Evolutionary conservation across 2,329 filamentous ascomycete genomes (phyloP), one percentile per base, ranked within the genome.

Genomic region (Akanthomyces muscarius): DNA sequence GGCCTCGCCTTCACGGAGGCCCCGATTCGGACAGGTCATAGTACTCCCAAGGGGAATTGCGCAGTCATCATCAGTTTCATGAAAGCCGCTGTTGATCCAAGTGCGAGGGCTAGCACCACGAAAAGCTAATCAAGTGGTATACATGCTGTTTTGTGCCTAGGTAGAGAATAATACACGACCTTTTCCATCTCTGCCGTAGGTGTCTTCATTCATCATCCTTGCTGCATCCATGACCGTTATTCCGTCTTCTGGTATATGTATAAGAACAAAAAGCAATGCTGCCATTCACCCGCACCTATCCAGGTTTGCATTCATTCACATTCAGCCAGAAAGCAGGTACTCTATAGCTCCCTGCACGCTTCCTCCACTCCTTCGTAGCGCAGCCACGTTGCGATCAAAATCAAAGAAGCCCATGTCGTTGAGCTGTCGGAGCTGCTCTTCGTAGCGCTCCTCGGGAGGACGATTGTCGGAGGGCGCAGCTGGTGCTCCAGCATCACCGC

Each of bases 351-450:
- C 95, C 74, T 98, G 92, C 47, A 98, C 95, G 73, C 91, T 97
- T 13, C 95, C 95, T 10, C 95, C 95, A 65, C 91, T 91, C 70
- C 94, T 85, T 75, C 94, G 84, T 71, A 99, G 78, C 5, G 95
- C 95, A 62, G 90, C 87, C 38, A 99, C 86, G 69, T 99, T 99
- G 69, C 90, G 81, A 59, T 99, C 94, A 72, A 98, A 99, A 72
- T 99, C 93, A 73, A 87, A 97, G 78, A 99, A 99, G 3, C 95
- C 95, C 95, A 99, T 99, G 68, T 98, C 95, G 74, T 99, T 99
- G 66, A 99, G 79, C 77, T 98, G 92, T 65, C 92, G 83, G 56
- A 99, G 81, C 77, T 99, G 94, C 38, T 91, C 88, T 3, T 90
- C 92, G 70, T 97, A 99, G 64, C 91, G 83, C 76, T 98, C 95